Conservation (phyloP, 164 flowering plant species). For the Annona cherimola region DNA sequence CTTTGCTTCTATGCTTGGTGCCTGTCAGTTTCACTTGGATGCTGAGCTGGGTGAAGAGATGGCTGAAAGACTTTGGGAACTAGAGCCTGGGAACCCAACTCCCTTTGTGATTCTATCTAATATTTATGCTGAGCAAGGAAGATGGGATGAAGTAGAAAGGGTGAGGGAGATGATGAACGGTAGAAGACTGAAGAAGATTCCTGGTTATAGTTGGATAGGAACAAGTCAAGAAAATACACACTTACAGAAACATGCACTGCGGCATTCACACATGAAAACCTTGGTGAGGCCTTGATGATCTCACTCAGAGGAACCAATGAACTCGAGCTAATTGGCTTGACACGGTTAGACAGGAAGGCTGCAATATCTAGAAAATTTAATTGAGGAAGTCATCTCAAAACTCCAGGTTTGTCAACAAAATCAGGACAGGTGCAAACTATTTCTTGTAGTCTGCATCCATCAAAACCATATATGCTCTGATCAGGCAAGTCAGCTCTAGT, state of each 20-base stretch:
- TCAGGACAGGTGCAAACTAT: too few relatives aligned
- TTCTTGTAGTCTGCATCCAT: neutral
- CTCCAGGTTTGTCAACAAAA: too few relatives aligned
- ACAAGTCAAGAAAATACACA: constrained; percentile 1
- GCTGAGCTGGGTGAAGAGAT: constrained; percentile 53
- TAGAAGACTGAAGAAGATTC: constrained; percentile 39
- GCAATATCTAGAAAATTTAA: neutral
- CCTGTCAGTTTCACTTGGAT: constrained; percentile 41
- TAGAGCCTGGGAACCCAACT: constrained; percentile 59
- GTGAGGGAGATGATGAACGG: constrained; percentile 41
- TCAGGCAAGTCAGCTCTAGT: too few relatives aligned
- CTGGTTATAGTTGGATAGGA: constrained; percentile 42
- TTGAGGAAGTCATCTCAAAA: neutral
- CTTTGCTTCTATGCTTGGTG: constrained; percentile 62
- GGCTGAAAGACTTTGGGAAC: constrained; percentile 37
- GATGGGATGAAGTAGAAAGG: constrained; percentile 64
- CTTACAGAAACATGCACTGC: neutral
- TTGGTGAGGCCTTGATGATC: neutral
- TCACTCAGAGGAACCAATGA: neutral
- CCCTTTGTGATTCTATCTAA: constrained; percentile 56
- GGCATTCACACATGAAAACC: neutral
- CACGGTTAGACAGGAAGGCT: neutral
- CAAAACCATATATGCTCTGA: neutral
- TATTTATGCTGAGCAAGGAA: constrained; percentile 53
- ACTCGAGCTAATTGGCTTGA: neutral